Evolutionary conservation across 1,284 basidiomycete genomes (phyloP), one percentile per base, ranked within the genome.

Genomic region (Ustilago tritici): DNA sequence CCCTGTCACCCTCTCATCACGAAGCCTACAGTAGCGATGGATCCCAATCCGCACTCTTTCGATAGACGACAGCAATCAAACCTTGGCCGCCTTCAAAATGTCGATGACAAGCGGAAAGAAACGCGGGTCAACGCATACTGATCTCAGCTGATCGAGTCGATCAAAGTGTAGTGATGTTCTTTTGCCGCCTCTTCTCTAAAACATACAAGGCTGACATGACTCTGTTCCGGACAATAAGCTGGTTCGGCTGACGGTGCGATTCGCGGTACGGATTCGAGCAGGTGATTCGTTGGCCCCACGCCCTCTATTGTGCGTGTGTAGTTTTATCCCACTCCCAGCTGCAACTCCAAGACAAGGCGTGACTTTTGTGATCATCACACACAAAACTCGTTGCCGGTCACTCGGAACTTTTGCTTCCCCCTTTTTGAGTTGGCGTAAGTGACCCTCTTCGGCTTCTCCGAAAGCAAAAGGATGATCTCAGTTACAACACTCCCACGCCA

Each of bases 191-290:
- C 14, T 41, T 41, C 40, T 15, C 14, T 41, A 17, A 41, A 41
- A 41, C 40, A 41, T 15, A 7, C 14, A 41, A 28, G 23, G 23
- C 23, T 28, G 23, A 23, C 3, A 23, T 23, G 23, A 2, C 23
- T 28, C 23, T 28, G 23, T 28, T 28, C 23, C 23, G 23, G 23
- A 28, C 23, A 28, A 28, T 28, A 28, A 28, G 23, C 23, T 28
- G 23, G 23, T 28, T 28, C 23, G 23, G 23, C 23, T 28, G 23
- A 28, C 23, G 23, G 23, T 28, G 2, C 23, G 23, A 28, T 28
- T 28, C 23, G 23, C 46, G 46, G 46, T 49, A n/a, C 46, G 46
- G 46, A 49, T 49, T n/a, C 46, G 14, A 49, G 41, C 41, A 49
- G 19, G 19, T 19, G n/a, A 49, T 49, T 49, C 23, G 46, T 49